These are phyloP conservation scores for Betula pendula DNA, from an alignment of 306 rosid genomes.

Conservation along the genomic window DNA sequence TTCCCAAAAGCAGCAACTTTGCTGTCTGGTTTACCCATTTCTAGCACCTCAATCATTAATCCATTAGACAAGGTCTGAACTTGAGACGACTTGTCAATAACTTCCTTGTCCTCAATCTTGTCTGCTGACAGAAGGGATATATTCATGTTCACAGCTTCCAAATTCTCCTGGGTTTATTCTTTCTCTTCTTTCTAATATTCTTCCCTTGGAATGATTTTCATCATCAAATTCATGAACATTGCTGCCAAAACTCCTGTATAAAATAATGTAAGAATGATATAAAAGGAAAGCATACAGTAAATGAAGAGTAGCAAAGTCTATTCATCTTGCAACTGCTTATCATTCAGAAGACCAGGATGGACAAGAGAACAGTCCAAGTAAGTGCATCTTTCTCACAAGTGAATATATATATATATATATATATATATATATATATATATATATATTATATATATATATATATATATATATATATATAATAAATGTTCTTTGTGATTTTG, in stretches of 20 bases:
- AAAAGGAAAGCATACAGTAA: neutral
- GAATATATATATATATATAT: no score
- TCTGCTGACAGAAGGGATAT: conserved; percentile 30
- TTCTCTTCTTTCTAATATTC: conserved; percentile 56
- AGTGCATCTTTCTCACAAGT: neutral
- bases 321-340: neutral
- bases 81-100: conserved; percentile 38
- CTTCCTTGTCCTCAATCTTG: conserved; percentile 33
- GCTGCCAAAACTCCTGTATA: conserved; percentile 40
- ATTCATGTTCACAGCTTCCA: conserved; percentile 35
- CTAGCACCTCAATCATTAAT: conserved; percentile 58
- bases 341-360: neutral
- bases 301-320: neutral
- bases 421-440: no score
- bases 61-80: conserved; percentile 55
- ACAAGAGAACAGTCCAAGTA: neutral
- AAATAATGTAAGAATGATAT: neutral
- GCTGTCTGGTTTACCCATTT: conserved; percentile 57
- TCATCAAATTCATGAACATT: conserved; percentile 31
- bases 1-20: conserved; percentile 66
- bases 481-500: neutral
- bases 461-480: no score
- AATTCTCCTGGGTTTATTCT: conserved; percentile 42
- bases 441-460: no score
- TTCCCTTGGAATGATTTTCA: conserved; percentile 41